Conservation (phyloP, 441 rosid species). For the Brassica balearica region DNA sequence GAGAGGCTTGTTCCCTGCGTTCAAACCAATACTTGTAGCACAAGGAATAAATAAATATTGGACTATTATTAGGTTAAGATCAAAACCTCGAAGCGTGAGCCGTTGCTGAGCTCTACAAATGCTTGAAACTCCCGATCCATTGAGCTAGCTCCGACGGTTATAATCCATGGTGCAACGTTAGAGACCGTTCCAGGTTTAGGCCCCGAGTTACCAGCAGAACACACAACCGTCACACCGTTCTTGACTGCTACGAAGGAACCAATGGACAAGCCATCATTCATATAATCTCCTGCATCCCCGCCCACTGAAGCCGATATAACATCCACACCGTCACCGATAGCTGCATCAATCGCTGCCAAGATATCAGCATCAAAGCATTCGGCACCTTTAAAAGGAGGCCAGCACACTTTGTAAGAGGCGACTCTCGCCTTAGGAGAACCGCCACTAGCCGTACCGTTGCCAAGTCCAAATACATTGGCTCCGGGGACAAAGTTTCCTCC, state of each 20-base stretch:
- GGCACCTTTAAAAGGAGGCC: constrained; percentile 32
- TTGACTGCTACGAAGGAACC: constrained; percentile 49
- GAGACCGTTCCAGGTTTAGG: constrained; percentile 20
- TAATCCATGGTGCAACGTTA: constrained; percentile 52
- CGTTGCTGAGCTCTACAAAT: constrained; percentile 41
- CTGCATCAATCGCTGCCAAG: constrained; percentile 56
- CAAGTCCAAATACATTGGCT: constrained; percentile 67
- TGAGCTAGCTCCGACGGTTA: constrained; percentile 52
- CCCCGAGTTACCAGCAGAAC: constrained; percentile 51
- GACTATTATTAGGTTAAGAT: background rate
- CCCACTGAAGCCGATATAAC: constrained; percentile 62
- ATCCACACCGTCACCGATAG: constrained; percentile 62
- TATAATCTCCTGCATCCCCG: constrained; percentile 35
- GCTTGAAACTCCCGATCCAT: constrained; percentile 47
- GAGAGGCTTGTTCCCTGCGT: constrained; percentile 66
- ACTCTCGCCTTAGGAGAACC: constrained; percentile 83
- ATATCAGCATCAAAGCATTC: constrained; percentile 55
- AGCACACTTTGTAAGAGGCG: constrained; percentile 77
- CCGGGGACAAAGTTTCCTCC: constrained; percentile 62
- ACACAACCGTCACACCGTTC: constrained; percentile 42
- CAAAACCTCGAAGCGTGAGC: constrained; percentile 38
- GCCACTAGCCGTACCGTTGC: constrained; percentile 83
- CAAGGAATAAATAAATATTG: constrained; percentile 4
- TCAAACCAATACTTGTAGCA: constrained; percentile 1
- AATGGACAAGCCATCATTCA: constrained; percentile 37